A percentile compares a stretch with the other conserved stretches of the same genome.
Evolutionary conservation across 2,329 filamentous ascomycete genomes (phyloP).

Genomic region (Aspergillus texensis): DNA sequence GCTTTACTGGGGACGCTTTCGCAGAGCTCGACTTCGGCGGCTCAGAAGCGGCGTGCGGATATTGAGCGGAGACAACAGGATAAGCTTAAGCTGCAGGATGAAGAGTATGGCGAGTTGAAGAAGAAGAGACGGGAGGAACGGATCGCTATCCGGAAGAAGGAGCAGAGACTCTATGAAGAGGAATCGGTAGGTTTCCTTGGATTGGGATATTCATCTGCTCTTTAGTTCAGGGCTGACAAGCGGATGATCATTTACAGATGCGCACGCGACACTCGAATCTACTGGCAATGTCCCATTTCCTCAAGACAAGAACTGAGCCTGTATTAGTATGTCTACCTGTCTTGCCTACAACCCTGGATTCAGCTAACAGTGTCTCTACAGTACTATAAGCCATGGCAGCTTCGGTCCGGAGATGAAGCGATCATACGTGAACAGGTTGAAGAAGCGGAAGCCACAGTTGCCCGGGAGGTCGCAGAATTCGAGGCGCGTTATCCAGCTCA

Average conservation of each 20-base stretch:
- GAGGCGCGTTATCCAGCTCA: slow-evolving; percentile 49
- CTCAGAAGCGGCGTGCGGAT: slow-evolving; percentile 71
- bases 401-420: slow-evolving; percentile 68
- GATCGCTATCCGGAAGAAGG: slow-evolving; percentile 61
- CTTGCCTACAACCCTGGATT: slow-evolving; percentile 3
- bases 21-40: slow-evolving; percentile 66
- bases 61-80: slow-evolving; percentile 82
- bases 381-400: slow-evolving; percentile 86
- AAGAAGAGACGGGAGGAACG: slow-evolving; percentile 67
- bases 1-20: slow-evolving; percentile 77
- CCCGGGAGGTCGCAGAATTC: slow-evolving; percentile 67
- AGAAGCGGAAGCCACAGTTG: slow-evolving; percentile 65
- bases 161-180: slow-evolving; percentile 76
- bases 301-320: slow-evolving; percentile 73
- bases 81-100: slow-evolving; percentile 74
- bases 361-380: slow-evolving; percentile 40
- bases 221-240: slow-evolving; percentile 9
- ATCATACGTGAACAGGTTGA: slow-evolving; percentile 71
- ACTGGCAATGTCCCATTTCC: slow-evolving; percentile 69
- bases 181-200: slow-evolving; percentile 63
- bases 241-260: slow-evolving; percentile 59
- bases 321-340: slow-evolving; percentile 63
- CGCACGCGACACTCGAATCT: slow-evolving; percentile 71
- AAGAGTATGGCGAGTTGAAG: slow-evolving; percentile 70
- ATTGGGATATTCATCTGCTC: slow-evolving; percentile 17